phyloP scores from a whole-genome alignment of 257 asterid genomes.

The Jaltomata sinuosa region DNA sequence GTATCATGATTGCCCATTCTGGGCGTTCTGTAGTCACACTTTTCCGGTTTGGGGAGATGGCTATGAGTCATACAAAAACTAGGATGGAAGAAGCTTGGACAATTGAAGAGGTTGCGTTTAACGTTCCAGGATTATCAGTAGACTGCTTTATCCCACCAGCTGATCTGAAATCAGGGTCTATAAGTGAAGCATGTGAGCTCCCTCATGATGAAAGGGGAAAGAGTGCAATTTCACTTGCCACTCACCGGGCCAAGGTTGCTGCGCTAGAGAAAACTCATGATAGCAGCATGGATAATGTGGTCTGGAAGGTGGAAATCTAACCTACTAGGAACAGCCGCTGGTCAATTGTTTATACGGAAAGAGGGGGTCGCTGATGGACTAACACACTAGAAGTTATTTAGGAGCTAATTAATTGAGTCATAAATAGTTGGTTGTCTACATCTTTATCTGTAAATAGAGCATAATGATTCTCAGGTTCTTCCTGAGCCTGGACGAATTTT shows the following conservation, averaged over 20 bases:
- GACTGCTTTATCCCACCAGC: slow-evolving; percentile 95
- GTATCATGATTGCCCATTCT: slow-evolving; percentile 95
- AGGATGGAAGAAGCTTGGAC: slow-evolving; percentile 99
- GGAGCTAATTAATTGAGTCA: slow-evolving; percentile 8
- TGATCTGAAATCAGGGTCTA: slow-evolving; percentile 61
- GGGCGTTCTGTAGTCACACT: slow-evolving; percentile 87
- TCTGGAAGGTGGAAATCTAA: slow-evolving; percentile 67
- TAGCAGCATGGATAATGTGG: slow-evolving; percentile 30
- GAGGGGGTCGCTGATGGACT: slow-evolving; percentile 43
- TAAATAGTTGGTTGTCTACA: slow-evolving; percentile 11
- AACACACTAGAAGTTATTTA: slow-evolving; percentile 41
- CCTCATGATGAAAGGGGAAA: slow-evolving; percentile 65
- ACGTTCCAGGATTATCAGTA: slow-evolving; percentile 80
- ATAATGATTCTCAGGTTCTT: slow-evolving; percentile 14
- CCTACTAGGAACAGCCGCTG: slow-evolving; percentile 17
- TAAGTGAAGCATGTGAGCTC: slow-evolving; percentile 72
- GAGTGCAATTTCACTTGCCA: slow-evolving; percentile 18
- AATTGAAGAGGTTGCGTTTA: slow-evolving; percentile 88
- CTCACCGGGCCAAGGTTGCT: slow-evolving; percentile 54
- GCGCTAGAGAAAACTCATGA: slow-evolving; percentile 45
- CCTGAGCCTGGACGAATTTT: slow-evolving; percentile 8
- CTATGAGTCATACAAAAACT: slow-evolving; percentile 88
- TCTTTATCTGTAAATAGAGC: slow-evolving; percentile 25
- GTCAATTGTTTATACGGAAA: slow-evolving; percentile 46
- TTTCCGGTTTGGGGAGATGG: slow-evolving; percentile 93